Evolutionary conservation across 768 basidiomycete species (phyloP), one percentile per base, ranked within the genome.

Genomic region (Sporobolomyces pararoseus): DNA sequence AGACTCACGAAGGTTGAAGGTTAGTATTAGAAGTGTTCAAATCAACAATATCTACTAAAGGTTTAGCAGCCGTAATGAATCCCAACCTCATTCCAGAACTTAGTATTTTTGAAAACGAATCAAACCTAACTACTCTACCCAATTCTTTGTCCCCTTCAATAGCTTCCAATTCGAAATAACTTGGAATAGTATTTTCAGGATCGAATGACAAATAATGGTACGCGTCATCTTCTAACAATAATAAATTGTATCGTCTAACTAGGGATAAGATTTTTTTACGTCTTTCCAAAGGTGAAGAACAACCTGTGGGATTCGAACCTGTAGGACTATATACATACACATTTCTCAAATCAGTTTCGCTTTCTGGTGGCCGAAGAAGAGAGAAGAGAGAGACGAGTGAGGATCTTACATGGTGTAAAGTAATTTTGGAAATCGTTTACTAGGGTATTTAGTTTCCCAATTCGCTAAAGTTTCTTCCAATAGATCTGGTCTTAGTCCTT

Each of bases 291-390:
- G 88, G 83, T 7, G 88, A 85, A 5, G 91, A 91, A 78, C 85
- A 85, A 1, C 92, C 92, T 12, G 88, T 89, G 4, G 91, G 92
- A 79, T 94, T 94, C 73, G 87, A 88, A 39, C 91, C 92, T 75
- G 88, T 78, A 1, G 82, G 82, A 34, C 77, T 79, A 57, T 70
- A 21, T 14, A 42, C 31, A 17, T 23, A 21, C 12, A 27, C 21
- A 12, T 21, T 3, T 12, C n/a, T n/a, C n/a, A n/a, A n/a, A n/a
- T n/a, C n/a, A n/a, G n/a, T n/a, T n/a, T n/a, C n/a, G n/a, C n/a
- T n/a, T n/a, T n/a, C n/a, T 21, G 34, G 37, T 34, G 66, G 74
- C n/a, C n/a, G n/a, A 0, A 7, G 31, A 5, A 5, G 42, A 46
- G 19, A 25, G 23, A 39, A 51, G 63, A 57, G 47, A 86, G 87